Base-by-base conservation (phyloP, 2,329 filamentous ascomycete species). In the Stemphylium lycopersici region DNA sequence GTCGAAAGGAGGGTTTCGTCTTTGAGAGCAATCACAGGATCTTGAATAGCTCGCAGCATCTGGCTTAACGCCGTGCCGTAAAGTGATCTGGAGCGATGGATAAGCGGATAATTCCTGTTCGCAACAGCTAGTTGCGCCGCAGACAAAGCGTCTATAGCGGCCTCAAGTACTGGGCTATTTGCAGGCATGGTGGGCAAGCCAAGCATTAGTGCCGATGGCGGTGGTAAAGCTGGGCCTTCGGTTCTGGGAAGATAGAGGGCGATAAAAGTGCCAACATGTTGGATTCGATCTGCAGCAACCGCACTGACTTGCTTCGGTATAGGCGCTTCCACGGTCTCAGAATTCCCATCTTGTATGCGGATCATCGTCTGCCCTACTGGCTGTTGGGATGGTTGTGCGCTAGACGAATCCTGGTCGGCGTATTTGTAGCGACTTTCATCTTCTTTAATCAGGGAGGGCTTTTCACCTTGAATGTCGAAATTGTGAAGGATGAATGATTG, bases 1-100 rank as follows among this genome's bases (percentile, higher is more conserved):
- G 70, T 73, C 5, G 72, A 72, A 6, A 75, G 44, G 6, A 75
- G 46, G 8, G 69, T 75, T 53, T 75, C 70, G 38, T 75, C 71
- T 45, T 71, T 67, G 16, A 69, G 39, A 13, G 66, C 61, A 4
- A 51, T 54, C 7, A 65, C 52, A n/a, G 67, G 65, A 34, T 67
- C 59, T 32, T 69, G 66, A 5, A 75, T 72, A 4, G 67, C 58
- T 22, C 51, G 59, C 57, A 73, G 46, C 66, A 75, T 66, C 26
- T 70, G 68, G 39, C 59, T 67, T 7, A 75, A 49, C 8, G 72
- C 72, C 7, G 64, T 70, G 1, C 72, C 68, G 34, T 75, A 75
- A 13, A 74, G 58, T 3, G 70, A 73, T 55, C 72, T 62, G 10
- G 68, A 72, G 22, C 71, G 64, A 50, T 75, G 66, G 37, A 75